These are phyloP conservation scores for Diplocarpon mali DNA, from an alignment of 2,329 filamentous ascomycete genomes.

Conservation along the genomic window DNA sequence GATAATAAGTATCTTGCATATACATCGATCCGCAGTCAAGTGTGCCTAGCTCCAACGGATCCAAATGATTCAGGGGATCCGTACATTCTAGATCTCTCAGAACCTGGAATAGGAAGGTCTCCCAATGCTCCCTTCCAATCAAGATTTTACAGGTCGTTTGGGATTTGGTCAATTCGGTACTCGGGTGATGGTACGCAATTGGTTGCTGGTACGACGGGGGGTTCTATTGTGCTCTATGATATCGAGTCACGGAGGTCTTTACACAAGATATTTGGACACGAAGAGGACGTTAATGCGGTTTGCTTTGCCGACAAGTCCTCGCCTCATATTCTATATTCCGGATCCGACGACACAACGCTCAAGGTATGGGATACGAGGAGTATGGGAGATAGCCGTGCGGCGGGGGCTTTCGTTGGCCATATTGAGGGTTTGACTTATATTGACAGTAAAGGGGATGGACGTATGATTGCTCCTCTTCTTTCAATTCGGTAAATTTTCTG, in stretches of 20 bases:
- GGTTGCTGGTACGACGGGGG: slow-evolving; percentile 73
- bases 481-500: not conserved
- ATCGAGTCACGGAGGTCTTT: slow-evolving; percentile 70
- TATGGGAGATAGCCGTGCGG: slow-evolving; percentile 71
- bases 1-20: slow-evolving; percentile 91
- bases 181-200: slow-evolving; percentile 85
- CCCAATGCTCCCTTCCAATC: not conserved
- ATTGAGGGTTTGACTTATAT: slow-evolving; percentile 57
- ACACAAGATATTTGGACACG: slow-evolving; percentile 54
- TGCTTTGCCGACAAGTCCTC: slow-evolving; percentile 85
- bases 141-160: slow-evolving; percentile 33
- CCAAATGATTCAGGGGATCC: slow-evolving; percentile 72
- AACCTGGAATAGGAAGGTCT: slow-evolving; percentile 30
- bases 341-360: slow-evolving; percentile 85
- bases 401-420: slow-evolving; percentile 56
- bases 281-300: slow-evolving; percentile 89
- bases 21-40: slow-evolving; percentile 73
- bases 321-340: slow-evolving; percentile 90
- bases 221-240: slow-evolving; percentile 81
- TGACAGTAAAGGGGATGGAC: slow-evolving; percentile 58
- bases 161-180: slow-evolving; percentile 86
- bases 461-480: slow-evolving; percentile 24
- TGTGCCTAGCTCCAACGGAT: slow-evolving; percentile 80
- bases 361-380: slow-evolving; percentile 95
- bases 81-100: slow-evolving; percentile 62